These are phyloP conservation scores for Suillus occidentalis DNA, from an alignment of 768 basidiomycete genomes.

Conservation along the genomic window DNA sequence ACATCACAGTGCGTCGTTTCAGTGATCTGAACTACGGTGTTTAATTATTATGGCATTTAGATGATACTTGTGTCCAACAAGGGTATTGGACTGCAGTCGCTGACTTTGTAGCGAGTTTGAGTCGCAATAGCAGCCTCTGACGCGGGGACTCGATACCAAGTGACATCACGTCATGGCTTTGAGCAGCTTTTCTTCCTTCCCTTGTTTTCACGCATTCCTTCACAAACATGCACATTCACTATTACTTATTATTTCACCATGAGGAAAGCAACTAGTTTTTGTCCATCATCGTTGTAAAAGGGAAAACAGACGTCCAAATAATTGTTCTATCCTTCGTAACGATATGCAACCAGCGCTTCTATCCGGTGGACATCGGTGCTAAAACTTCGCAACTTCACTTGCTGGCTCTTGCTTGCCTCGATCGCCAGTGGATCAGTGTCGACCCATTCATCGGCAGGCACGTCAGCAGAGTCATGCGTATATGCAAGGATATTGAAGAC, in stretches of 20 bases:
- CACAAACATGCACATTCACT: slow-evolving; percentile 6
- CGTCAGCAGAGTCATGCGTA: slow-evolving; percentile 87
- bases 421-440: slow-evolving; percentile 93
- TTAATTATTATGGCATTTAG: slow-evolving; percentile 25
- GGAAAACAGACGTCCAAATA: slow-evolving; percentile 2
- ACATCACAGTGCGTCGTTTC: slow-evolving; percentile 47
- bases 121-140: slow-evolving; percentile 3
- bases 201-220: slow-evolving; percentile 1
- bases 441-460: slow-evolving; percentile 93
- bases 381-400: slow-evolving; percentile 93
- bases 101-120: slow-evolving; percentile 43
- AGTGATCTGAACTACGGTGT: background rate
- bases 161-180: background rate
- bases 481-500: slow-evolving; percentile 99
- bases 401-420: slow-evolving; percentile 89
- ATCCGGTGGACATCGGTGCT: slow-evolving; percentile 98
- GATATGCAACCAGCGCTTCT: slow-evolving; percentile 97
- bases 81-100: slow-evolving; percentile 55
- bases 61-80: slow-evolving; percentile 55
- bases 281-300: background rate
- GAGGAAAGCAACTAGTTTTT: slow-evolving; percentile 2
- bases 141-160: background rate
- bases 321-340: slow-evolving; percentile 70
- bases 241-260: background rate
- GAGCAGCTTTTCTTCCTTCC: background rate